Conservation (phyloP, 305 asterid species). For the Solanum aculeatissimum region DNA sequence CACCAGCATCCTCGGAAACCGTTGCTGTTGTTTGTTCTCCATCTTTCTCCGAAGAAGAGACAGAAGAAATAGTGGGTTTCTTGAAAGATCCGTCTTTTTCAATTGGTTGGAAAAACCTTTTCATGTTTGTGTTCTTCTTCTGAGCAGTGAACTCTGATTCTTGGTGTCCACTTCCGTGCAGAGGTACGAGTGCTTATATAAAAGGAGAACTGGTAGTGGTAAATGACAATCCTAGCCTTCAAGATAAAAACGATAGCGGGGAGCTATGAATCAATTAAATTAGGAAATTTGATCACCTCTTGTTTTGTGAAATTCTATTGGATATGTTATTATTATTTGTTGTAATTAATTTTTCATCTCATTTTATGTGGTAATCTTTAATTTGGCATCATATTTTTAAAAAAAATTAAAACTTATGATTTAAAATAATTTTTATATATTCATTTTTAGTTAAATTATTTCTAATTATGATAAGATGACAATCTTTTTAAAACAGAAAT, state of each 20-base stretch:
- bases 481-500: no score
- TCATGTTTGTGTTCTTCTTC: conserved; percentile 22
- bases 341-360: no score
- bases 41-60: conserved; percentile 16
- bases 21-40: conserved; percentile 13
- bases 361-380: no score
- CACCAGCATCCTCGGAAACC: conserved; percentile 12
- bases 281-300: no score
- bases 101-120: conserved; percentile 79
- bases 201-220: not conserved
- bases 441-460: no score
- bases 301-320: not conserved
- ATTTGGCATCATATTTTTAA: no score
- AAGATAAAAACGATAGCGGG: not conserved
- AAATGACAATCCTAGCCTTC: not conserved
- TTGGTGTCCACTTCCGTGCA: not conserved
- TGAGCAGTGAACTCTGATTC: not conserved
- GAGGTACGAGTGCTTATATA: not conserved
- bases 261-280: not conserved
- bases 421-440: no score
- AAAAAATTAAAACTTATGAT: no score
- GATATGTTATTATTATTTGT: no score
- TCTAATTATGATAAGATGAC: no score
- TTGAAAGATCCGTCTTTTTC: conserved; percentile 63
- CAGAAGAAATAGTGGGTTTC: conserved; percentile 37